Conservation (phyloP, 441 rosid species). For the Erodium moschatum region DNA sequence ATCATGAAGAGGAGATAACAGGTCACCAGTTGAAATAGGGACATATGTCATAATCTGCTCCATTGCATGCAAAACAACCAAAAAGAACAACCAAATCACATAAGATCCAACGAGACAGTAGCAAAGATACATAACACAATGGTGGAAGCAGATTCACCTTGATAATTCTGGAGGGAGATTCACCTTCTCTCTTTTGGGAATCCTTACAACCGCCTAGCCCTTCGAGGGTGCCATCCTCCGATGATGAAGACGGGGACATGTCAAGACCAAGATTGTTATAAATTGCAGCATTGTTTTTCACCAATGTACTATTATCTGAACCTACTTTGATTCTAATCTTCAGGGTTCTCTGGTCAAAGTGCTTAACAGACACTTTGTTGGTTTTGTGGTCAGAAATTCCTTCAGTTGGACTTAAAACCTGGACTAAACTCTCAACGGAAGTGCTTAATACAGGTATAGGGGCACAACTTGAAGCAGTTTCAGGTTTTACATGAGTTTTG, state of each 20-base stretch:
- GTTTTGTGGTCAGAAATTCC: slow-evolving; percentile 10
- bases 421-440: slow-evolving; percentile 28
- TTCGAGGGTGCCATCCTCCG: slow-evolving; percentile 31
- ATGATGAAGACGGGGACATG: slow-evolving; percentile 36
- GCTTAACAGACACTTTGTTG: slow-evolving; percentile 22
- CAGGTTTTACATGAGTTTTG: background rate
- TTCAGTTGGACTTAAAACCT: slow-evolving; percentile 1
- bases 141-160: slow-evolving; percentile 30
- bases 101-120: background rate
- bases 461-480: slow-evolving; percentile 5
- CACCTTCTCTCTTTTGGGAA: slow-evolving; percentile 18
- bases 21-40: slow-evolving; percentile 31
- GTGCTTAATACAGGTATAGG: slow-evolving; percentile 3
- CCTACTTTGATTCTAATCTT: slow-evolving; percentile 34
- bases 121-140: slow-evolving; percentile 1
- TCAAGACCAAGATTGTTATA: slow-evolving; percentile 36
- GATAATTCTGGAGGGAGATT: slow-evolving; percentile 46
- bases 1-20: slow-evolving; percentile 58
- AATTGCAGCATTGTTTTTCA: slow-evolving; percentile 26
- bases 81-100: slow-evolving; percentile 7
- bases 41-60: slow-evolving; percentile 71
- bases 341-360: slow-evolving; percentile 25
- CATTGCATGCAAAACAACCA: slow-evolving; percentile 25
- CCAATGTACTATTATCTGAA: slow-evolving; percentile 20
- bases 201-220: slow-evolving; percentile 24